phyloP scores from a whole-genome alignment of 2,329 filamentous ascomycete genomes.

The Aureobasidium zeae region DNA sequence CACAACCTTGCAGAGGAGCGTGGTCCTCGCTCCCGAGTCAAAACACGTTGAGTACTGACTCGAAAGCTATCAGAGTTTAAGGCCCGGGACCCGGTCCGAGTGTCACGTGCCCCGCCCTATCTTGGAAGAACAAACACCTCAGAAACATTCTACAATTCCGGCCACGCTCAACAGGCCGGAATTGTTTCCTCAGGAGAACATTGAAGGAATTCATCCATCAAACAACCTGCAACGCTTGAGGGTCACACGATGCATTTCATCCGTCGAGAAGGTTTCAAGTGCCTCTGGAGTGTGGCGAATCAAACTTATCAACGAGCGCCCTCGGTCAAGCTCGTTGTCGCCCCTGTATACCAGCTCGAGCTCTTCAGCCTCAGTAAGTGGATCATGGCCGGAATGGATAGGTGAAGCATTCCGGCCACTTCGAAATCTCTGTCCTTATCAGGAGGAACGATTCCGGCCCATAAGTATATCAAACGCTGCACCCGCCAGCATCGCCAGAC shows the following conservation, averaged over 20 bases:
- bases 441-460: neutral
- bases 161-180: neutral
- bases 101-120: too few species aligned
- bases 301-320: neutral
- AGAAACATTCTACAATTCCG: neutral
- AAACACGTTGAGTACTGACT: too few species aligned
- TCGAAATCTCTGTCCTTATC: neutral
- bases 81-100: too few species aligned
- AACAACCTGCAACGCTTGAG: neutral
- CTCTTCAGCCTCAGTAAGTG: constrained; percentile 1
- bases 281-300: neutral
- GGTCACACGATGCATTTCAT: neutral
- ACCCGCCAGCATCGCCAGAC: neutral
- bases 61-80: too few species aligned
- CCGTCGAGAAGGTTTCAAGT: neutral
- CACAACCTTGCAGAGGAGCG: too few species aligned
- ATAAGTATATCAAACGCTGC: neutral
- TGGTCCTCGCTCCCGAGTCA: too few species aligned
- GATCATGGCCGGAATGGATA: constrained; percentile 17
- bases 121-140: too few species aligned
- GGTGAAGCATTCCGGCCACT: constrained; percentile 15
- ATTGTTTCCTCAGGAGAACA: neutral
- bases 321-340: neutral
- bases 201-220: neutral
- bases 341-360: neutral